A percentile compares a stretch with the other conserved stretches of the same genome.
Conservation (phyloP, 148 eudicot genomes). For the Dysphania ambrosioides region DNA sequence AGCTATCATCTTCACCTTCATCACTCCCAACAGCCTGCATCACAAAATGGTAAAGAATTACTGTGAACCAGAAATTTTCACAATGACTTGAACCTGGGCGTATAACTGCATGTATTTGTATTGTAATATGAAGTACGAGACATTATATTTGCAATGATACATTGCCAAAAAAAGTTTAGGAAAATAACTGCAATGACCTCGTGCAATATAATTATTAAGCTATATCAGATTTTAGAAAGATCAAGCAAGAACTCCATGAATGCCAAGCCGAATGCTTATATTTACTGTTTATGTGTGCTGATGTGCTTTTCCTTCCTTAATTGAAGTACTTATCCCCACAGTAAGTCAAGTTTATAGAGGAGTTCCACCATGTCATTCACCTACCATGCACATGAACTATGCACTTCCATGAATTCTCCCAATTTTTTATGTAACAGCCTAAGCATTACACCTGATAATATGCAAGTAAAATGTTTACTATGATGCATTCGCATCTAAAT, state of each 20-base stretch:
- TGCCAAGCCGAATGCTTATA: no score
- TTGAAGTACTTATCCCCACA: not conserved
- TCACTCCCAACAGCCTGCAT: slow-evolving; percentile 87
- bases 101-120: not conserved
- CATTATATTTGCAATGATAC: no score
- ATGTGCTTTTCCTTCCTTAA: not conserved
- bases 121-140: not conserved
- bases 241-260: no score
- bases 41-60: not conserved
- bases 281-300: no score
- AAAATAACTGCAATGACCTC: not conserved
- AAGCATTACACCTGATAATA: not conserved
- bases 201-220: no score
- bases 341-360: not conserved
- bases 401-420: not conserved
- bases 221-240: no score
- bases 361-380: not conserved
- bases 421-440: not conserved
- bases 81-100: not conserved
- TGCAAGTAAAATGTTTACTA: not conserved
- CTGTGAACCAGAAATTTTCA: not conserved
- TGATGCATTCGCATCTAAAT: not conserved
- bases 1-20: slow-evolving; percentile 67
- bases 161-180: no score
- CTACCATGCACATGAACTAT: not conserved